Evolutionary conservation across 495 filamentous ascomycete genomes (phyloP).

Genomic region (Trichocladium uniseriatum): DNA sequence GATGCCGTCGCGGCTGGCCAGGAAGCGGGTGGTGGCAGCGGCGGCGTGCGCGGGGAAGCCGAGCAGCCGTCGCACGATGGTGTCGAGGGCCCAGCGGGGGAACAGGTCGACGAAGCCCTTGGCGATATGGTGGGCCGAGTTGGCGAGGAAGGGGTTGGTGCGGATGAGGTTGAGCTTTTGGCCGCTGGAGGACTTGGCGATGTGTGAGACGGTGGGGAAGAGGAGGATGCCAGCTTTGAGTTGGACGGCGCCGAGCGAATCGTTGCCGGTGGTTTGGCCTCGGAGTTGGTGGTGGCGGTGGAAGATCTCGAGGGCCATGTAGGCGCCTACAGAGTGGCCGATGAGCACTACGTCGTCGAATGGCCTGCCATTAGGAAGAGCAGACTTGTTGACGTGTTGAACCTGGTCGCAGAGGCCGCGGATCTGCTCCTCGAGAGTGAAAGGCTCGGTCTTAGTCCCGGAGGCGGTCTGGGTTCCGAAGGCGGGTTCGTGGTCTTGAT

Average conservation of each 20-base stretch:
- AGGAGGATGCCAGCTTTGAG: slow-evolving; percentile 53
- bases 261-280: background rate
- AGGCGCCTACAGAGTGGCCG: slow-evolving; percentile 75
- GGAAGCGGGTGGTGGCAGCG: slow-evolving; percentile 51
- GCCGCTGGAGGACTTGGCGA: slow-evolving; percentile 57
- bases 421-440: slow-evolving; percentile 57
- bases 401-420: slow-evolving; percentile 33
- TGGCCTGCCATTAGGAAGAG: background rate
- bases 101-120: slow-evolving; percentile 38
- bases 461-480: slow-evolving; percentile 20
- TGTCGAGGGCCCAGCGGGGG: slow-evolving; percentile 34
- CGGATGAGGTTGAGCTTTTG: slow-evolving; percentile 45
- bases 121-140: slow-evolving; percentile 44
- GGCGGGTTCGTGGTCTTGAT: slow-evolving; percentile 33
- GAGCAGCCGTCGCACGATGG: slow-evolving; percentile 40
- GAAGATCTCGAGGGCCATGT: slow-evolving; percentile 66
- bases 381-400: slow-evolving; percentile 8
- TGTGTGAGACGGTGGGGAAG: slow-evolving; percentile 70
- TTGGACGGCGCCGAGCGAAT: slow-evolving; percentile 1
- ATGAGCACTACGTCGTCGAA: slow-evolving; percentile 60
- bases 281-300: slow-evolving; percentile 27
- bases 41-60: slow-evolving; percentile 49
- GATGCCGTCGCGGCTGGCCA: slow-evolving; percentile 54
- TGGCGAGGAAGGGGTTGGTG: slow-evolving; percentile 45
- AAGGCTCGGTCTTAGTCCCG: slow-evolving; percentile 22